Percentiles rank a stretch among this genome's conserved stretches.
Conservation (phyloP, 768 basidiomycete species). For the Boletellus ananiceps region DNA sequence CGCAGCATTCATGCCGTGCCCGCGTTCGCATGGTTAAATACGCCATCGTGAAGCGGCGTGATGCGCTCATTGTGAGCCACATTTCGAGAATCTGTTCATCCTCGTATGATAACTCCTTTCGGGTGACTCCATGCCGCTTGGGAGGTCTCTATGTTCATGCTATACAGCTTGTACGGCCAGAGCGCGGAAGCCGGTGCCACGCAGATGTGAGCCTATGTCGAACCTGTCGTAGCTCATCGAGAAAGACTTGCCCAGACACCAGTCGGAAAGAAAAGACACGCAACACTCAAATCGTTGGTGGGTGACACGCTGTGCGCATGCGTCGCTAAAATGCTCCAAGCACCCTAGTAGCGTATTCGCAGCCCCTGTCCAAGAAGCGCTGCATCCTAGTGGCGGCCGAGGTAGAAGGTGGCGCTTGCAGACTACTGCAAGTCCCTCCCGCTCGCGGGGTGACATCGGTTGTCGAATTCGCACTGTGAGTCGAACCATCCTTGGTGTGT, state of each 20-base stretch:
- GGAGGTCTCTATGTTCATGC: constrained; percentile 51
- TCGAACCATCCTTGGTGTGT: constrained; percentile 32
- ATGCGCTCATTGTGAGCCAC: constrained; percentile 36
- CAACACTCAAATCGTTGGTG: constrained; percentile 30
- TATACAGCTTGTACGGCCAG: constrained; percentile 46
- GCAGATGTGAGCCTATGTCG: constrained; percentile 58
- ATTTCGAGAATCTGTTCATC: not conserved
- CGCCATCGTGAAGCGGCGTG: constrained; percentile 56
- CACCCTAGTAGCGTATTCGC: too few relatives aligned
- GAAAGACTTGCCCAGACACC: constrained; percentile 49
- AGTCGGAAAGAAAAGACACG: constrained; percentile 32
- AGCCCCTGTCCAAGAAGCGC: too few relatives aligned
- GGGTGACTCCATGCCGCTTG: constrained; percentile 35
- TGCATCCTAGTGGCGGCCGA: too few relatives aligned
- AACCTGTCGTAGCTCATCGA: constrained; percentile 52
- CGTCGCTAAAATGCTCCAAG: too few relatives aligned
- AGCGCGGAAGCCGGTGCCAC: constrained; percentile 62
- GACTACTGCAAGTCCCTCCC: too few relatives aligned
- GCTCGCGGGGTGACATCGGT: too few relatives aligned
- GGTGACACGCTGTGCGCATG: not conserved
- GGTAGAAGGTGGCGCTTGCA: too few relatives aligned
- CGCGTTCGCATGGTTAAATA: constrained; percentile 70
- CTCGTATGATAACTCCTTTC: constrained; percentile 52
- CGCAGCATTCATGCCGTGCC: constrained; percentile 49
- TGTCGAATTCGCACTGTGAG: constrained; percentile 3